Evolutionary conservation across 73 alveolate species (phyloP).

Genomic region (Paramecium bursaria): DNA sequence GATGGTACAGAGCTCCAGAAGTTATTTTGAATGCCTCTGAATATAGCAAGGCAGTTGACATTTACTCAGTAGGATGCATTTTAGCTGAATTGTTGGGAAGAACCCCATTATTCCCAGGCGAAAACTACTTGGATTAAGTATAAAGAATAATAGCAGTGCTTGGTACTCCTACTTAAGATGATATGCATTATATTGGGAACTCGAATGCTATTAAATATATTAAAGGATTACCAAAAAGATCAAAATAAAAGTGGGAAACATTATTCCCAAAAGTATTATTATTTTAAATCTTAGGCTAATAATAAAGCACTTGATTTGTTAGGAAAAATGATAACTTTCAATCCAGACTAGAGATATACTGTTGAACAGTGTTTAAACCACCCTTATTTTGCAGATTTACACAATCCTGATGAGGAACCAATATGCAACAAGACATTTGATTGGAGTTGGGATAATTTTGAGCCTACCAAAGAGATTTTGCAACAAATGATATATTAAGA

Average conservation of each 20-base stretch:
- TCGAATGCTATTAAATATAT: conserved; percentile 88
- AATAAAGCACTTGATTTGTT: conserved; percentile 91
- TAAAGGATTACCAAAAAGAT: conserved; percentile 83
- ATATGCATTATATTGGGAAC: conserved; percentile 90
- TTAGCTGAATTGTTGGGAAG: conserved; percentile 90
- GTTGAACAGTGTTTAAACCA: conserved; percentile 89
- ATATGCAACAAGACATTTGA: conserved; percentile 81
- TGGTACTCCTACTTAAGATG: conserved; percentile 93
- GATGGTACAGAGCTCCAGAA: conserved; percentile 81
- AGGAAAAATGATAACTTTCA: conserved; percentile 90
- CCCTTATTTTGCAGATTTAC: conserved; percentile 93
- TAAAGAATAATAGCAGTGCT: conserved; percentile 87
- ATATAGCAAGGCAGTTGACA: conserved; percentile 83
- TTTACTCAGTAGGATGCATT: conserved; percentile 91
- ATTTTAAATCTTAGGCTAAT: conserved; percentile 74
- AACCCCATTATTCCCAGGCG: conserved; percentile 93
- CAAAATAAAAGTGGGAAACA: conserved; percentile 86
- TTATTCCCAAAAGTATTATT: conserved; percentile 81
- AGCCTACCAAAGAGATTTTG: conserved; percentile 87
- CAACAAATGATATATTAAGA: conserved; percentile 86
- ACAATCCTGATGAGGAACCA: conserved; percentile 90
- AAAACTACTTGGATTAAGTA: conserved; percentile 87
- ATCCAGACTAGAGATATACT: conserved; percentile 89
- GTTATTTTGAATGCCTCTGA: conserved; percentile 85
- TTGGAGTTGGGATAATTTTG: conserved; percentile 93